Evolutionary conservation across 345 rosid species (phyloP).

Genomic region (Hypericum perforatum): DNA sequence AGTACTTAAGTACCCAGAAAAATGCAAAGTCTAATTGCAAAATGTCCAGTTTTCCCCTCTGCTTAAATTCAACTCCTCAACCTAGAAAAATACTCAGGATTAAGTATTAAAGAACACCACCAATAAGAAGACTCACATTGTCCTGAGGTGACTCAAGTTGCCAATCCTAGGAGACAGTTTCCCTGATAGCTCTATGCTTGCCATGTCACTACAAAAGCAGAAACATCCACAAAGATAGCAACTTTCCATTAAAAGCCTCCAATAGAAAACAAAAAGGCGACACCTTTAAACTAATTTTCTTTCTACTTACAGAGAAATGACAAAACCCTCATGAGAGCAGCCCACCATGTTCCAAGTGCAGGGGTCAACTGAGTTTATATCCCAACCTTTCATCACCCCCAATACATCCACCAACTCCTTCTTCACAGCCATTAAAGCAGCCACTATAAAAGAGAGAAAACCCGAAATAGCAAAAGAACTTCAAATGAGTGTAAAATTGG

Average conservation of each 20-base stretch:
- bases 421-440: conserved; percentile 88
- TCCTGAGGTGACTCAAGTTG: conserved; percentile 59
- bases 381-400: conserved; percentile 74
- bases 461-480: conserved; percentile 1
- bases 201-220: conserved; percentile 51
- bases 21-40: too few relatives aligned
- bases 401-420: conserved; percentile 55
- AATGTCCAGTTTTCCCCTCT: too few relatives aligned
- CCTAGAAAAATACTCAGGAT: background rate
- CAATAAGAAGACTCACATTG: conserved; percentile 41
- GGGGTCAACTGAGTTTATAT: conserved; percentile 93
- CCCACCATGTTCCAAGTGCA: conserved; percentile 98
- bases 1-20: too few relatives aligned
- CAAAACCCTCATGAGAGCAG: conserved; percentile 73
- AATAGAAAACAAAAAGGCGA: background rate
- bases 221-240: conserved; percentile 6
- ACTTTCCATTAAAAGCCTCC: background rate
- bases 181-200: conserved; percentile 66
- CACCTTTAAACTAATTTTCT: background rate
- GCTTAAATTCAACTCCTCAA: background rate
- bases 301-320: conserved; percentile 58
- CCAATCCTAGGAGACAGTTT: conserved; percentile 62
- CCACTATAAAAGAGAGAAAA: conserved; percentile 28
- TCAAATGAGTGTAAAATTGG: background rate
- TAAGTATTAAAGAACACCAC: background rate